phyloP scores from a whole-genome alignment of 805 yeast species.

The Kluyveromyces lactis region DNA sequence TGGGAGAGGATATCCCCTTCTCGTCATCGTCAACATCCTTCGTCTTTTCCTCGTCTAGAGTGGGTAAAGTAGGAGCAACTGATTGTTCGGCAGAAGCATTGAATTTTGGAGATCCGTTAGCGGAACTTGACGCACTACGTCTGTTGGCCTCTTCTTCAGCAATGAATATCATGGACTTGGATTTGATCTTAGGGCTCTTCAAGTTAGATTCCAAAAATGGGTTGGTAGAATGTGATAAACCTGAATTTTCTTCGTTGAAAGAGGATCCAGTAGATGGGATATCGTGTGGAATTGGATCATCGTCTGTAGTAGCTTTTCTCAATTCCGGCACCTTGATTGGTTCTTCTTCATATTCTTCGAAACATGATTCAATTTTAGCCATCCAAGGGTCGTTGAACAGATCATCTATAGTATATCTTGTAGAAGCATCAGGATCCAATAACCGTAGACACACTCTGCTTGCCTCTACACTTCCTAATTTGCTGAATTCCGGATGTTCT shows the following conservation, averaged over 20 bases:
- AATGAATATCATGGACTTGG: conserved; percentile 23
- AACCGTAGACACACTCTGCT: conserved; percentile 69
- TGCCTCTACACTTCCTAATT: conserved; percentile 48
- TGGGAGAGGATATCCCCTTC: neutral
- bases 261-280: conserved; percentile 7
- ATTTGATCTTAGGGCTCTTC: conserved; percentile 8
- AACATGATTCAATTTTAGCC: conserved; percentile 47
- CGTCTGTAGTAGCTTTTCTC: conserved; percentile 15
- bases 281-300: conserved; percentile 2
- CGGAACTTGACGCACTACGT: neutral
- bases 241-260: conserved; percentile 9
- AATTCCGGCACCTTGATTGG: conserved; percentile 18
- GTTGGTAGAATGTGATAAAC: conserved; percentile 8
- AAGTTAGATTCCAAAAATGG: conserved; percentile 7
- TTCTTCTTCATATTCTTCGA: conserved; percentile 17
- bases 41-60: conserved; percentile 8
- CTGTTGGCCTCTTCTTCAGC: conserved; percentile 9
- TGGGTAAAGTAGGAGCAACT: conserved; percentile 6
- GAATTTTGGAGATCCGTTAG: neutral
- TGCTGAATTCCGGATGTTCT: conserved; percentile 63
- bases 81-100: neutral
- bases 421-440: conserved; percentile 50
- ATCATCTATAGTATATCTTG: conserved; percentile 46
- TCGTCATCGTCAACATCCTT: conserved; percentile 4
- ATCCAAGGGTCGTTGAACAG: conserved; percentile 63